Evolutionary conservation across 768 basidiomycete species (phyloP).

Genomic region (Russula brevipes): DNA sequence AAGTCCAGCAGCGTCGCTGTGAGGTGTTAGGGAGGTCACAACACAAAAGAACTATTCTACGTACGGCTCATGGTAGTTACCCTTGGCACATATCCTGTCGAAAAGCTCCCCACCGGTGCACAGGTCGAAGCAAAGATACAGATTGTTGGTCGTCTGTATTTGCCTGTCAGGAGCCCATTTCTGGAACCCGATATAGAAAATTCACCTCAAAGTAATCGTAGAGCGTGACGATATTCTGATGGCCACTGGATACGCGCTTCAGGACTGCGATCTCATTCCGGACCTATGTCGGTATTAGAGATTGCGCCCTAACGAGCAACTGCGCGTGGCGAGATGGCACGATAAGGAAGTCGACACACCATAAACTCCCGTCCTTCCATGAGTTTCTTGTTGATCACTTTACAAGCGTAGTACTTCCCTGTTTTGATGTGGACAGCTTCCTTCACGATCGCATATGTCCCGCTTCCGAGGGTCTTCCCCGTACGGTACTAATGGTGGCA

Average conservation of each 20-base stretch:
- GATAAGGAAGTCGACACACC: constrained; percentile 45
- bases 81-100: constrained; percentile 96
- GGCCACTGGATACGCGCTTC: constrained; percentile 87
- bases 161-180: constrained; percentile 1
- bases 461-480: constrained; percentile 82
- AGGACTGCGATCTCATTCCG: constrained; percentile 96
- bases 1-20: constrained; percentile 82
- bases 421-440: constrained; percentile 94
- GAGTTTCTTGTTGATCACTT: constrained; percentile 98
- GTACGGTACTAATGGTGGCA: constrained; percentile 64
- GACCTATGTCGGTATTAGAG: constrained; percentile 47
- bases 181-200: constrained; percentile 10
- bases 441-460: constrained; percentile 93
- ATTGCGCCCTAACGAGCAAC: neutral
- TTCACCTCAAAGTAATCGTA: constrained; percentile 93
- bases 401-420: constrained; percentile 94
- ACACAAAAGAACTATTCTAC: constrained; percentile 30
- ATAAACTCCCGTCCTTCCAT: constrained; percentile 98
- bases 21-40: constrained; percentile 26
- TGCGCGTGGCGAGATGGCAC: neutral
- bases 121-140: constrained; percentile 92
- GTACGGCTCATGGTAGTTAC: constrained; percentile 92
- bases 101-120: constrained; percentile 99
- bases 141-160: constrained; percentile 76
- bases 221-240: constrained; percentile 86